Evolutionary conservation across 352 stramenopile genomes (phyloP), one percentile per base, ranked within the genome.

Genomic region (Phytophthora palmivora): DNA sequence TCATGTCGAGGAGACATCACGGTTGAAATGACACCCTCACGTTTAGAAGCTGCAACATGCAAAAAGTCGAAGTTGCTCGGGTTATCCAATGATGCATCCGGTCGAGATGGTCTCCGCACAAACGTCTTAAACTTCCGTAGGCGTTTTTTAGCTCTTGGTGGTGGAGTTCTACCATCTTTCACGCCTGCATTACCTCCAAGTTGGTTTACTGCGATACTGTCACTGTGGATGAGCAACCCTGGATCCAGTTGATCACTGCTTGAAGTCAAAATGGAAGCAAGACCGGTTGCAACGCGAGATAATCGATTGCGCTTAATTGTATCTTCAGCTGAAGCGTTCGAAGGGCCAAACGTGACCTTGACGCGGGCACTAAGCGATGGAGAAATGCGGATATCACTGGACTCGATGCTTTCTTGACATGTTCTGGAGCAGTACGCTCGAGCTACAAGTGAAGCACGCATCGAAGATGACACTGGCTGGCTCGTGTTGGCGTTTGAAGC

Each of bases 361-460:
- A 77, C 47, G 1, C 60, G 49, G 7, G 70, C 62, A 19, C 75
- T 82, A 4, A 79, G 51, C 1, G 63, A 64, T 5, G 76, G 50
- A 9, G 64, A 70, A 30, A 85, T 66, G n/a, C 73, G 72, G 21
- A 85, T 79, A 49, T 81, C 76, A 36, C 50, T 47, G 18, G 58
- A 56, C 28, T 85, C 71, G 33, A 82, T 75, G 9, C 48, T 69
- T 19, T 70, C 42, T 58, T 71, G 67, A 26, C 76, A 85, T 16
- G 61, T 39, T 46, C 66, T 70, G 1, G 76, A 85, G 26, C 76
- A 85, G 16, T 76, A 84, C 0, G 53, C 67, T 34, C 72, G 62
- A 33, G 67, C 67, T 11, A 75, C 58, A 1, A 79, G 61, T 8
- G 64, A 62, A 33, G 65, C 47, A 21, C 59, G 69, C 55, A 78